Evolutionary conservation across 1,139 yeast species (phyloP), one percentile per base, ranked within the genome.

Genomic region (Yamadazyma diospyri): DNA sequence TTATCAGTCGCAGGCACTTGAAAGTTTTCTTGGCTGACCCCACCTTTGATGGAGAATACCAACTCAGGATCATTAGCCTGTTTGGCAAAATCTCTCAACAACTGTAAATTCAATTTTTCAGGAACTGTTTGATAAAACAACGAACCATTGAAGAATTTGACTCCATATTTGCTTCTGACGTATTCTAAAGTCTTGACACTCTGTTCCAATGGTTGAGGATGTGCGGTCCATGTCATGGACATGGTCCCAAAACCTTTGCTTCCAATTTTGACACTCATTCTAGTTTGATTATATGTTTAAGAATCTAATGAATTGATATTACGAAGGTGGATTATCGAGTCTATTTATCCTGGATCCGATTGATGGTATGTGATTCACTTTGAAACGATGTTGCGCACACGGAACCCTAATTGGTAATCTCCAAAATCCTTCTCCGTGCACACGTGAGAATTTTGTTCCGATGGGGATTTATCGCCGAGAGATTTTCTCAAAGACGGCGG

Each of bases 11-110:
- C 66, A 6, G 88, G 82, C 0, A 34, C 27, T 20, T 69, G 43
- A 2, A 55, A 60, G 2, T 40, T 41, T 4, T 42, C 30, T 37
- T 18, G 20, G 9, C 18, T 57, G 23, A 67, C 23, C 4, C 76
- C 81, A 21, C 94, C 94, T 55, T 86, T 86, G 43, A 85, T 72
- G 16, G 82, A 72, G 29, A 86, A 50, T 14, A 74, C 59, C 44
- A 78, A 76, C 6, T 53, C 41, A 41, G 73, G 62, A 37, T 72
- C 61, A 33, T 62, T 59, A 27, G 73, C 78, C 0, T 83, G 81
- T 7, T 13, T 10, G 7, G 27, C 27, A 27, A 27, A 27, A 7
- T 27, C 21, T 20, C 19, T 23, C 13, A 29, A 29, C 6, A 29
- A 32, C 12, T 84, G 51, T 34, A 77, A 65, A 45, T 71, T 61